Percentiles rank a stretch among this genome's conserved stretches.
phyloP scores from a whole-genome alignment of 2,329 filamentous ascomycete genomes.

The Daldinia eschscholtzii region DNA sequence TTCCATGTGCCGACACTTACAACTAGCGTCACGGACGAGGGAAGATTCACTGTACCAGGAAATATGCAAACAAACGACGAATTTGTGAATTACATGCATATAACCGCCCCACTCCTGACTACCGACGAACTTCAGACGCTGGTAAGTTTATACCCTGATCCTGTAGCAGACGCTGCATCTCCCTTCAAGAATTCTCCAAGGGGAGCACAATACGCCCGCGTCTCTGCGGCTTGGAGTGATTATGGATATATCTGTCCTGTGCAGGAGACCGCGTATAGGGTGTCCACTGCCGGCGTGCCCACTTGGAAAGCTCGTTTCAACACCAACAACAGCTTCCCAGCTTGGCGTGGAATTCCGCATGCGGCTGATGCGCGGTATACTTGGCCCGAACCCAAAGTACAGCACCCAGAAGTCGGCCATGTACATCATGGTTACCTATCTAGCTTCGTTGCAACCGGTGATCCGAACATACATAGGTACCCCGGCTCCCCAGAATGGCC shows the following conservation, averaged over 20 bases:
- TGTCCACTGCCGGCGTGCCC: conserved; percentile 51
- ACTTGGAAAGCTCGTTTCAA: conserved; percentile 58
- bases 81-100: conserved; percentile 55
- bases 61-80: conserved; percentile 54
- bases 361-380: conserved; percentile 54
- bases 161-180: conserved; percentile 51
- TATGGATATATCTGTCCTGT: conserved; percentile 60
- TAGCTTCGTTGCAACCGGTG: conserved; percentile 54
- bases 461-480: conserved; percentile 51
- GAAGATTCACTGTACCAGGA: conserved; percentile 52
- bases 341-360: conserved; percentile 56
- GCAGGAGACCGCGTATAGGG: conserved; percentile 59
- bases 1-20: conserved; percentile 56
- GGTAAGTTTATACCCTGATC: conserved; percentile 54
- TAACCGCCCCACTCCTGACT: conserved; percentile 51
- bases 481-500: conserved; percentile 47
- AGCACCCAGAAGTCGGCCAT: conserved; percentile 55
- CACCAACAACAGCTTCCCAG: conserved; percentile 53
- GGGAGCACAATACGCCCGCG: conserved; percentile 59
- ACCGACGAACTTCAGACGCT: conserved; percentile 50
- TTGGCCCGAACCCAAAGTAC: conserved; percentile 54
- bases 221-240: conserved; percentile 60
- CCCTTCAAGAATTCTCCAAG: conserved; percentile 56
- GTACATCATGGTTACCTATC: conserved; percentile 55
- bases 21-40: conserved; percentile 55